phyloP scores from a whole-genome alignment of 305 asterid species.

The Fraxinus dipetala region DNA sequence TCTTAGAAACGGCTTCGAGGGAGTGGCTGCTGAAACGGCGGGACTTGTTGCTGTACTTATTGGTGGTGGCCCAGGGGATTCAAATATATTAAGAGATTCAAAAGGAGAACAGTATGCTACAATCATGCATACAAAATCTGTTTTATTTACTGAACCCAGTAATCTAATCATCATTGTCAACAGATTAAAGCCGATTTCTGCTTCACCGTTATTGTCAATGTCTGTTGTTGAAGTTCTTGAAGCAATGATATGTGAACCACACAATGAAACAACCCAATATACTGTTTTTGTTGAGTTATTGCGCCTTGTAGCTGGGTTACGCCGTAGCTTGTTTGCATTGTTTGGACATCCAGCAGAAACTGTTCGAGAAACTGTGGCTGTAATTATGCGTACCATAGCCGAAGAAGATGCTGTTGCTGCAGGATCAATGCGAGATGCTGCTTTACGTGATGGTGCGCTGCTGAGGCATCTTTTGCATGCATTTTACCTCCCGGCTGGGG shows the following conservation, averaged over 20 bases:
- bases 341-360: slow-evolving; percentile 98
- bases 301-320: slow-evolving; percentile 95
- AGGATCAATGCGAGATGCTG: slow-evolving; percentile 98
- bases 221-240: slow-evolving; percentile 92
- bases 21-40: slow-evolving; percentile 86
- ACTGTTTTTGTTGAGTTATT: slow-evolving; percentile 87
- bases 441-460: slow-evolving; percentile 97
- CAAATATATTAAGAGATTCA: slow-evolving; percentile 61
- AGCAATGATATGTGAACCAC: slow-evolving; percentile 97
- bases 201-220: slow-evolving; percentile 92
- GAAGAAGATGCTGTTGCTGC: slow-evolving; percentile 99
- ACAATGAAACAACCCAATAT: slow-evolving; percentile 93
- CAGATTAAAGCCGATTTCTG: slow-evolving; percentile 84
- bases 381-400: slow-evolving; percentile 96
- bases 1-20: slow-evolving; percentile 93
- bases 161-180: slow-evolving; percentile 75
- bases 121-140: slow-evolving; percentile 89
- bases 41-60: slow-evolving; percentile 88
- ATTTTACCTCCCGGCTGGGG: slow-evolving; percentile 91
- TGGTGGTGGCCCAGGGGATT: slow-evolving; percentile 98
- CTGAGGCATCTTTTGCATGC: slow-evolving; percentile 94
- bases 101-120: slow-evolving; percentile 97
- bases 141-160: slow-evolving; percentile 77
- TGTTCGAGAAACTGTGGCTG: slow-evolving; percentile 89
- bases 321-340: slow-evolving; percentile 91